A percentile compares a stretch with the other conserved stretches of the same genome.
Conservation (phyloP, 108 stramenopile species). For the Chaetoceros tenuissimus region DNA sequence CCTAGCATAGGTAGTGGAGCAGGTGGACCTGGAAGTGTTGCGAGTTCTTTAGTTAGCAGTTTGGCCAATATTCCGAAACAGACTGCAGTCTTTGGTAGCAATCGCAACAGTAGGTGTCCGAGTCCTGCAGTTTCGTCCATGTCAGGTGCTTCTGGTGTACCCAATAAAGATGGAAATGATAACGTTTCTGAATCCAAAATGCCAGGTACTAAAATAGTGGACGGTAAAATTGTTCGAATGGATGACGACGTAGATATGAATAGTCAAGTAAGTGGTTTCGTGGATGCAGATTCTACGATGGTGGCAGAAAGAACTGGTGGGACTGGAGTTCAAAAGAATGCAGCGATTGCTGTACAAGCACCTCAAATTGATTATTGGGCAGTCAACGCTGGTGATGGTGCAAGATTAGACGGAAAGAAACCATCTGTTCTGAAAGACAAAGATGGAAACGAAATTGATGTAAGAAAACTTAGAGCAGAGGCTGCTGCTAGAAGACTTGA, state of each 20-base stretch:
- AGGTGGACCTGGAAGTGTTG: constrained; percentile 12
- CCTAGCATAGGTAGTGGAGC: background rate
- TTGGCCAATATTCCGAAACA: constrained; percentile 34
- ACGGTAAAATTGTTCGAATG: constrained; percentile 71
- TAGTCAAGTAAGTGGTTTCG: background rate
- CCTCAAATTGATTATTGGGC: constrained; percentile 85
- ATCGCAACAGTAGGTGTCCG: constrained; percentile 45
- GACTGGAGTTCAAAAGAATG: constrained; percentile 82
- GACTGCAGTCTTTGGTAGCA: constrained; percentile 29
- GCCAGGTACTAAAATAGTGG: constrained; percentile 53
- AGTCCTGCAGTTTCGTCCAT: constrained; percentile 47
- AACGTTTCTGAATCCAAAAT: constrained; percentile 5
- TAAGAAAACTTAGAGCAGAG: constrained; percentile 64
- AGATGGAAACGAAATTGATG: constrained; percentile 66
- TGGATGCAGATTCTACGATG: constrained; percentile 10
- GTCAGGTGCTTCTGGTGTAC: constrained; percentile 17
- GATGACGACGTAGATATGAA: constrained; percentile 23
- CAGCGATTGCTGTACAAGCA: constrained; percentile 59
- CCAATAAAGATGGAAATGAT: constrained; percentile 16
- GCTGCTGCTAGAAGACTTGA: constrained; percentile 60
- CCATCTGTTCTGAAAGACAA: constrained; percentile 62
- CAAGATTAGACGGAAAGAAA: constrained; percentile 74
- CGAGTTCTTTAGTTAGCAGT: constrained; percentile 8
- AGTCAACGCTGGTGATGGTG: constrained; percentile 60
- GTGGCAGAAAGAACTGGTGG: constrained; percentile 63